phyloP scores from a whole-genome alignment of 1,284 basidiomycete genomes.

The Ganoderma sinense region DNA sequence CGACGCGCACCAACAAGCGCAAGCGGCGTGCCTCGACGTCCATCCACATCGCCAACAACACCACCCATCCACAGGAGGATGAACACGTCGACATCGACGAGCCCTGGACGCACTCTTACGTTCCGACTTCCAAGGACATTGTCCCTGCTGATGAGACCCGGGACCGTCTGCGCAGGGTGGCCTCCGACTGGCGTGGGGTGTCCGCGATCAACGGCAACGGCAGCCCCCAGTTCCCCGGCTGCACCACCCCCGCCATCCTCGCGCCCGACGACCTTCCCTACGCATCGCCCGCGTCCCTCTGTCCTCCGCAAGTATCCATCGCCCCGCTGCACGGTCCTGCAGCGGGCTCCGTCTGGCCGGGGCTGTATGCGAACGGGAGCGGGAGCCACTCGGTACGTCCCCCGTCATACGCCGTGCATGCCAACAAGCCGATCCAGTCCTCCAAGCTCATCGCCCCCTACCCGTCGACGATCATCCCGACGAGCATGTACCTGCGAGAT shows the following conservation, averaged over 20 bases:
- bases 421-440: constrained; percentile 57
- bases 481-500: constrained; percentile 67
- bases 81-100: constrained; percentile 60
- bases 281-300: constrained; percentile 2
- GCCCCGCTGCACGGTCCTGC: constrained; percentile 41
- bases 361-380: constrained; percentile 45
- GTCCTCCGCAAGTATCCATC: constrained; percentile 40
- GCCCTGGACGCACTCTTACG: constrained; percentile 45
- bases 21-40: constrained; percentile 51
- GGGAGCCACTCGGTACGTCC: constrained; percentile 53
- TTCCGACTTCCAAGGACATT: constrained; percentile 58
- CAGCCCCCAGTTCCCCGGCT: constrained; percentile 32
- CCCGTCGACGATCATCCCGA: constrained; percentile 65
- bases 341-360: constrained; percentile 44
- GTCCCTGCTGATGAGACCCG: constrained; percentile 60
- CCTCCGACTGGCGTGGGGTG: constrained; percentile 72
- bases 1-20: constrained; percentile 38
- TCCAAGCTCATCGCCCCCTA: constrained; percentile 62
- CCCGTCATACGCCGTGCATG: constrained; percentile 56
- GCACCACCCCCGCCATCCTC: constrained; percentile 43
- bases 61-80: constrained; percentile 45
- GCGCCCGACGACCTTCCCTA: constrained; percentile 36
- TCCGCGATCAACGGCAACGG: constrained; percentile 58
- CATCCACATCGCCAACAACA: constrained; percentile 22
- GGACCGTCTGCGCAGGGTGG: constrained; percentile 62